These are phyloP conservation scores for Arthrobotrys pseudoclavata DNA, from an alignment of 2,329 filamentous ascomycete species.

Conservation along the genomic window DNA sequence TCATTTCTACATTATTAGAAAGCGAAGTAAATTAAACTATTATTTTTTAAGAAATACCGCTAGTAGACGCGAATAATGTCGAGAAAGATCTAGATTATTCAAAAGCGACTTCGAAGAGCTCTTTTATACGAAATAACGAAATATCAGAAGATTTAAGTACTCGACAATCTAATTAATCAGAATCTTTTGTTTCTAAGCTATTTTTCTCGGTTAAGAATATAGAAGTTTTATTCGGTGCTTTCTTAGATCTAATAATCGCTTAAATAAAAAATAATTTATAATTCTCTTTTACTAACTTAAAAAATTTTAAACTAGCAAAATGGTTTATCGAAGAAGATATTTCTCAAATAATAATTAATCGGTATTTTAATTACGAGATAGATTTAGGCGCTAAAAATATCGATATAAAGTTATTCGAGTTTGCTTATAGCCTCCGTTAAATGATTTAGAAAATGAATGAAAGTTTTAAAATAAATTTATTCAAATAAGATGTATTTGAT, in stretches of 20 bases:
- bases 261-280: constrained; percentile 2
- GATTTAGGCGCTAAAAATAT: constrained; percentile 12
- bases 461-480: constrained; percentile 4
- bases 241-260: not conserved
- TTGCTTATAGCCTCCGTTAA: constrained; percentile 12
- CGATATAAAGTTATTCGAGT: constrained; percentile 36
- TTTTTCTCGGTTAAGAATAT: not conserved
- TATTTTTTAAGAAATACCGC: not conserved
- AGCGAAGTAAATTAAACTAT: not conserved
- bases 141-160: constrained; percentile 2
- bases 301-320: constrained; percentile 1
- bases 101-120: not conserved
- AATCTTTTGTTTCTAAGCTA: not conserved
- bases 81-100: not conserved
- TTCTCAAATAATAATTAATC: constrained; percentile 5
- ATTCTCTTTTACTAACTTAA: constrained; percentile 6
- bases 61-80: not conserved
- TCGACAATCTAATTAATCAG: constrained; percentile 4
- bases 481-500: constrained; percentile 4
- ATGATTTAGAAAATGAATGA: constrained; percentile 23
- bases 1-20: constrained; percentile 6
- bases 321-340: constrained; percentile 1
- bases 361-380: constrained; percentile 17
- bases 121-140: not conserved
- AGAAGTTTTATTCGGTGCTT: not conserved